These are phyloP conservation scores for Rhodotorula sp. DNA, from an alignment of 1,284 basidiomycete species.

Conservation along the genomic window DNA sequence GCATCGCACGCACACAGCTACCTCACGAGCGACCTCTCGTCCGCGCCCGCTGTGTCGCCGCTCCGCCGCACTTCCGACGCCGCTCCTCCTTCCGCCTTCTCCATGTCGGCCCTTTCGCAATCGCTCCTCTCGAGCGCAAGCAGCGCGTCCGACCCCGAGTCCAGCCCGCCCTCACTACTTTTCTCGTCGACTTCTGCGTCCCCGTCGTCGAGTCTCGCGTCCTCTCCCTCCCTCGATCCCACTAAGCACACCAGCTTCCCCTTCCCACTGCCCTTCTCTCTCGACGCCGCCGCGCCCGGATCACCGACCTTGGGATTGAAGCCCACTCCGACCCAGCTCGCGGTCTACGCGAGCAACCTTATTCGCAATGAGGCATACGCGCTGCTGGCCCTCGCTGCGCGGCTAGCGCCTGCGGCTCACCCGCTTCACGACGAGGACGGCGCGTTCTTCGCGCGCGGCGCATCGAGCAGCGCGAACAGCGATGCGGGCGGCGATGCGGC, in stretches of 20 bases:
- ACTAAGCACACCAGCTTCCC: slow-evolving; percentile 14
- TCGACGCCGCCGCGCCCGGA: slow-evolving; percentile 5
- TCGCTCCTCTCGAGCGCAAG: slow-evolving; percentile 6
- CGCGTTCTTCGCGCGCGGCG: background rate
- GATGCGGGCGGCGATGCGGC: slow-evolving; percentile 19
- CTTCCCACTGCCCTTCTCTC: slow-evolving; percentile 4
- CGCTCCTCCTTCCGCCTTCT: slow-evolving; percentile 4
- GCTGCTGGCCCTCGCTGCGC: slow-evolving; percentile 44
- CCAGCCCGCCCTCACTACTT: slow-evolving; percentile 24
- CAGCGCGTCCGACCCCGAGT: slow-evolving; percentile 22
- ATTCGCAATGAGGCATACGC: slow-evolving; percentile 47
- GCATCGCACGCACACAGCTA: background rate
- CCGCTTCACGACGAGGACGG: slow-evolving; percentile 38
- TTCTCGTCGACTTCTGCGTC: slow-evolving; percentile 32
- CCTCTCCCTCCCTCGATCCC: slow-evolving; percentile 36
- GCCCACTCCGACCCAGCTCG: slow-evolving; percentile 25
- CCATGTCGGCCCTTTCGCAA: slow-evolving; percentile 15
- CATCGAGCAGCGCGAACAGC: slow-evolving; percentile 1
- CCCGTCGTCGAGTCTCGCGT: slow-evolving; percentile 31
- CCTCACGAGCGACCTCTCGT: background rate
- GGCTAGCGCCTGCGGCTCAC: slow-evolving; percentile 38
- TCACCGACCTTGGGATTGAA: background rate
- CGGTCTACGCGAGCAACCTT: slow-evolving; percentile 42
- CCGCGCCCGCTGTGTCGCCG: background rate
- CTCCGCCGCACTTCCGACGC: background rate